Evolutionary conservation across 345 rosid species (phyloP), one percentile per base, ranked within the genome.

Genomic region (Salix purpurea): DNA sequence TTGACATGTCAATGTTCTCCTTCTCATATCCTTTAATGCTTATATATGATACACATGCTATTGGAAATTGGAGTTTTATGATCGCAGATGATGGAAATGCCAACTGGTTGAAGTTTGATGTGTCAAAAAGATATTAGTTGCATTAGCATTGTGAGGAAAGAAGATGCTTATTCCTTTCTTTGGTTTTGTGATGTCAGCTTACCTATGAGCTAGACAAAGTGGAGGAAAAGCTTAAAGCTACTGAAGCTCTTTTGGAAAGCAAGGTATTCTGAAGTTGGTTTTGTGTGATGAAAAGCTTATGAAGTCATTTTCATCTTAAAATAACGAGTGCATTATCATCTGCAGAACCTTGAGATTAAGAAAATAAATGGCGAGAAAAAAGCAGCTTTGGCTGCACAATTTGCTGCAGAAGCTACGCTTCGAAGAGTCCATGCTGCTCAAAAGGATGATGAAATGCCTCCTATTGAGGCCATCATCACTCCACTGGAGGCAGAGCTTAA

Each of bases 401-500:
- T 84, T 84, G 87, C 87, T 68, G 89, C 87, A 4, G 89, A 86
- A 77, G 89, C 87, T 54, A 84, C 89, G 3, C 87, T 86, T 72
- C 81, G 89, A 76, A 84, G 89, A 73, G 87, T 82, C 39, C 89
- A 86, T 80, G 87, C 89, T 71, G 89, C 89, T 32, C 87, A 86
- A 71, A 86, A 84, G 76, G 89, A 86, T 54, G 89, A 86, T 52
- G 89, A 86, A 28, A 86, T 86, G 89, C 89, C 89, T 78, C 89
- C 89, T 36, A 86, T 84, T 65, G 89, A 86, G 83, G 89, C 89
- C 76, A 86, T 86, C 65, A 84, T 86, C 36, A 37, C 89, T 36
- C 89, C 89, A 14, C 78, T 86, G 21, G 86, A 86, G 77, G 89
- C 89, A 44, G 89, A 85, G 79, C 88, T 87, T 64, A 85, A 87